Base-by-base conservation (phyloP, 306 rosid genomes). In the Begonia peltatifolia region DNA sequence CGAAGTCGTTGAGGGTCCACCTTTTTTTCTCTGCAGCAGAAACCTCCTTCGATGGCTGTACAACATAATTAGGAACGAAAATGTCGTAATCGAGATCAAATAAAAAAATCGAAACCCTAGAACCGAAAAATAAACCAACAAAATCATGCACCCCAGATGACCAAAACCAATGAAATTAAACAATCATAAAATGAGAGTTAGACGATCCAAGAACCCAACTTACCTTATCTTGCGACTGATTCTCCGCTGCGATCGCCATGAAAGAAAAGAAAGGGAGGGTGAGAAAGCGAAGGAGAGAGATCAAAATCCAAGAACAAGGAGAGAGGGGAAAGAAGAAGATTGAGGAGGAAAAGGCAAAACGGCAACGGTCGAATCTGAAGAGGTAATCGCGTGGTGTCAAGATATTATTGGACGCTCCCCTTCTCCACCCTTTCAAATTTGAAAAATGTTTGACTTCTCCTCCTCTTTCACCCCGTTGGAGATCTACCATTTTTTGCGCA, bases 1-100 rank as follows among this genome's bases (percentile, higher is more conserved):
- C 99, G 16, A 92, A 92, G 69, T 92, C 99, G 44, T 75, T 75
- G 11, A 87, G 87, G 35, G 83, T 86, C 99, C 99, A 92, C 55
- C 99, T 80, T 59, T 62, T 80, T 42, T 76, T 80, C 68, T 81
- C 96, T 62, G 52, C 76, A 57, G 76, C 75, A 16, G 89, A 76
- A 58, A 41, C 79, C 74, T 86, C 84, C 50, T 68, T 63, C 41
- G 82, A 74, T 60, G 61, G 63, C 94, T 92, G 60, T 9, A 14
- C n/a, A 70, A 65, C 9, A 30, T 55, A 60, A 16, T 36, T 46
- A 61, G 20, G 17, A 30, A 23, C 12, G 13, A 60, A 50, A 50
- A 49, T 9, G 41, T 14, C 38, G 25, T 47, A 35, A 47, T 5
- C 38, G 46, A 44, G 14, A 44, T n/a, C 6, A n/a, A 10, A 44